phyloP scores from a whole-genome alignment of 2,329 filamentous ascomycete species.

The Leptodontidium sp. region DNA sequence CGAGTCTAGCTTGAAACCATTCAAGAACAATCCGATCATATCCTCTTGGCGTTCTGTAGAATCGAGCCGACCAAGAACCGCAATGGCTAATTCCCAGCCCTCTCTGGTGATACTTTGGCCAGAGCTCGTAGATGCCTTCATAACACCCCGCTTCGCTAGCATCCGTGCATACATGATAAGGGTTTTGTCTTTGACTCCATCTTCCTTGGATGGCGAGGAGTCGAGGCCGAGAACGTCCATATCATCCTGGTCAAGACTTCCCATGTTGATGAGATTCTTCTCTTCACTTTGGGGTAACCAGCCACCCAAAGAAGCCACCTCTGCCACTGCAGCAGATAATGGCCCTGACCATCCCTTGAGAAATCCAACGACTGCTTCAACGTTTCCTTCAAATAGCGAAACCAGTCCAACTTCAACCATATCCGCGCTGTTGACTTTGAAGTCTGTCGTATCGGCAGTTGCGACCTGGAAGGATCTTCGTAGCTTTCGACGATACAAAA shows the following conservation, averaged over 20 bases:
- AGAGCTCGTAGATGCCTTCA: slow-evolving; percentile 34
- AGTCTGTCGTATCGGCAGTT: slow-evolving; percentile 72
- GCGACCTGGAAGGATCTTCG: slow-evolving; percentile 72
- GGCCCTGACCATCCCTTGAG: slow-evolving; percentile 83
- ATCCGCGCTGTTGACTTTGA: slow-evolving; percentile 79
- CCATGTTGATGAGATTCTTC: slow-evolving; percentile 61
- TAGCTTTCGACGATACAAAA: slow-evolving; percentile 78
- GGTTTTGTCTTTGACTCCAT: slow-evolving; percentile 80
- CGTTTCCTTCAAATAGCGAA: slow-evolving; percentile 82
- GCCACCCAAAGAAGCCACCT: slow-evolving; percentile 82
- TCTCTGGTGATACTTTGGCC: slow-evolving; percentile 57
- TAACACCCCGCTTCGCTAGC: slow-evolving; percentile 61
- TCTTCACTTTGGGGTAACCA: slow-evolving; percentile 76
- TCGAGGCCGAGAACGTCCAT: slow-evolving; percentile 79
- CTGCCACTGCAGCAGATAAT: slow-evolving; percentile 78
- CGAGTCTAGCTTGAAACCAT: slow-evolving; percentile 75
- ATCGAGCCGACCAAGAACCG: slow-evolving; percentile 83
- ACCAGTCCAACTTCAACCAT: slow-evolving; percentile 83
- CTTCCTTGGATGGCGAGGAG: slow-evolving; percentile 63
- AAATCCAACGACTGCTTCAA: slow-evolving; percentile 77
- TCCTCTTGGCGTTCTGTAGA: slow-evolving; percentile 74
- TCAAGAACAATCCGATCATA: slow-evolving; percentile 76
- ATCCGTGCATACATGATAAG: slow-evolving; percentile 78
- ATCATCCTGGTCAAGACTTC: slow-evolving; percentile 80
- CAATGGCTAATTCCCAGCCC: slow-evolving; percentile 90